Percentiles rank a stretch among this genome's conserved stretches.
Conservation (phyloP, 768 basidiomycete species). For the Russula griseocarnosa region DNA sequence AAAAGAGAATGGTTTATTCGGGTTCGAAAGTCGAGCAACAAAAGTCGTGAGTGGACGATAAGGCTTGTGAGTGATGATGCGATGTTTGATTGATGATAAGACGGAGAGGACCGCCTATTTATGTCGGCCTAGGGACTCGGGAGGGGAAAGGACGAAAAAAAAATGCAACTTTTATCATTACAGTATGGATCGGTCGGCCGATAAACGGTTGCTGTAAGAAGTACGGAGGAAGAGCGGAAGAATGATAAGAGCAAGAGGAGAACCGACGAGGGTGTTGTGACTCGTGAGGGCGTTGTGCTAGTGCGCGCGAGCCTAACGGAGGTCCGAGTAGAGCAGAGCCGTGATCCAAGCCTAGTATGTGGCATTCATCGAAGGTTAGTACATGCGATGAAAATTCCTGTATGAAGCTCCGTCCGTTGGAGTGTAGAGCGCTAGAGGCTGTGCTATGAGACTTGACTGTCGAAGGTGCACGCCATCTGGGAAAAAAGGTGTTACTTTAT, state of each 20-base stretch:
- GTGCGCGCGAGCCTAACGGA: neutral
- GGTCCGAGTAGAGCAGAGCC: neutral
- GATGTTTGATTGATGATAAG: conserved; percentile 1
- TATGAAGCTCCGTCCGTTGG: too few species aligned
- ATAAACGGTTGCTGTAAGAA: neutral
- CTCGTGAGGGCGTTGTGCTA: neutral
- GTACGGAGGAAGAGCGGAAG: neutral
- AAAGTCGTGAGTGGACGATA: neutral
- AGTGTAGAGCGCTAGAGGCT: too few species aligned
- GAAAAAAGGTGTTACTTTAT: too few species aligned
- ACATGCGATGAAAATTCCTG: too few species aligned
- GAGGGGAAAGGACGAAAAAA: neutral
- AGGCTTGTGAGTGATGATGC: neutral
- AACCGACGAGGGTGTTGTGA: too few species aligned
- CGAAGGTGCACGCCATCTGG: too few species aligned
- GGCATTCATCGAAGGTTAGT: too few species aligned
- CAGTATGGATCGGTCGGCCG: neutral
- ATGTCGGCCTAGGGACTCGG: neutral
- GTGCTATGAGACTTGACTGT: too few species aligned
- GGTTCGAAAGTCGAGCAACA: neutral
- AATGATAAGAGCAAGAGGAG: neutral
- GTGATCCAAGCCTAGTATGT: too few species aligned
- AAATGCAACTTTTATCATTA: neutral
- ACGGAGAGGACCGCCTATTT: neutral
- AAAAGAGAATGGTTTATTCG: neutral